Evolutionary conservation across 805 yeast species (phyloP).

Genomic region (Candida sakaeoensis): DNA sequence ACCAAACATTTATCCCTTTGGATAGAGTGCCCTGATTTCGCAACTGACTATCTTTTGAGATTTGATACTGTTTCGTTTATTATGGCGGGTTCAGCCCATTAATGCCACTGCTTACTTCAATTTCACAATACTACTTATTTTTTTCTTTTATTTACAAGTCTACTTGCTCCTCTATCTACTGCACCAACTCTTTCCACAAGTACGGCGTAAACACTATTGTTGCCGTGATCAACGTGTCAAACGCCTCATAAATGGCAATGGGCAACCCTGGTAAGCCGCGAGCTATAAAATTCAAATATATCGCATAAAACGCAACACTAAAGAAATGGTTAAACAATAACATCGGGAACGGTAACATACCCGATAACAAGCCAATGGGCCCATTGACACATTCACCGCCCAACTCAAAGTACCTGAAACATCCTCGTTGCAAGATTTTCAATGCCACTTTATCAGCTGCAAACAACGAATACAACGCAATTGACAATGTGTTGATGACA

Average conservation of each 20-base stretch:
- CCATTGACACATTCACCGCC: constrained; percentile 79
- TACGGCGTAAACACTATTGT: constrained; percentile 76
- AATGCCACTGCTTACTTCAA: no score
- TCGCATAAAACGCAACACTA: constrained; percentile 82
- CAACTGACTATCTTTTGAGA: no score
- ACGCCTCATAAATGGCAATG: constrained; percentile 63
- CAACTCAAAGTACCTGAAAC: constrained; percentile 76
- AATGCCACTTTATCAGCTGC: constrained; percentile 77
- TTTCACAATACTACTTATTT: no score
- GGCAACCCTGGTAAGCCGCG: constrained; percentile 69
- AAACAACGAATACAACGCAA: constrained; percentile 85
- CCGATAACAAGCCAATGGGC: constrained; percentile 83
- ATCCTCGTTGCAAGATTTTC: constrained; percentile 74
- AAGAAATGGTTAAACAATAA: constrained; percentile 81
- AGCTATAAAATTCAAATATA: constrained; percentile 61
- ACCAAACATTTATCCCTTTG: no score
- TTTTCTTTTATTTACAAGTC: no score
- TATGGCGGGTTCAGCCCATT: no score
- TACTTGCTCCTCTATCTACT: constrained; percentile 2
- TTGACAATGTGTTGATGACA: constrained; percentile 84
- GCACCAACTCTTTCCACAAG: constrained; percentile 48
- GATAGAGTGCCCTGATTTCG: no score
- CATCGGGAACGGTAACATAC: constrained; percentile 73
- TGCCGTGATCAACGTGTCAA: constrained; percentile 71
- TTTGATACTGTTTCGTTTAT: no score